Conservation (phyloP, 257 asterid genomes). For the Galeopsis tetrahit region DNA sequence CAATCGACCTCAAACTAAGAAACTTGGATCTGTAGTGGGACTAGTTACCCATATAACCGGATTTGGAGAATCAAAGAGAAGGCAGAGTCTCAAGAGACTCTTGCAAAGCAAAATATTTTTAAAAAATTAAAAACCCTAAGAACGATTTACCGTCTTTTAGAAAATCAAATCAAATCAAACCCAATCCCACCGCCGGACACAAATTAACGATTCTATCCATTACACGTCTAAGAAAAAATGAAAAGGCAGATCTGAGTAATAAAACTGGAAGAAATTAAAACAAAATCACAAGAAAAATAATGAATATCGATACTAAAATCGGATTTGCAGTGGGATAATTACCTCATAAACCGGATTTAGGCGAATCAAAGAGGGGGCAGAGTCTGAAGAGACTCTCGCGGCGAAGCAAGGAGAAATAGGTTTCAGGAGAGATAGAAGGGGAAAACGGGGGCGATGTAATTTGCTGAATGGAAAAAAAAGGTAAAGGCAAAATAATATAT, state of each 20-base stretch:
- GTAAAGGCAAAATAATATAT: slow-evolving; percentile 1
- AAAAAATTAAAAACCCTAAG: background rate
- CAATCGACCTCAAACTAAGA: background rate
- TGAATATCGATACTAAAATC: background rate
- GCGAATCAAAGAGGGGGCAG: slow-evolving; percentile 53
- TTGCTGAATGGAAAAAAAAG: background rate
- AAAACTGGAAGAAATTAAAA: background rate
- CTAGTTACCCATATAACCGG: background rate
- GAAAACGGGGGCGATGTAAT: slow-evolving; percentile 7
- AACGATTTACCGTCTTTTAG: slow-evolving; percentile 7
- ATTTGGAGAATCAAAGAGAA: background rate
- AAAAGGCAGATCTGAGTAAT: slow-evolving; percentile 44
- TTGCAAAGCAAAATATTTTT: background rate
- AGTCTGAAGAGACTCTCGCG: slow-evolving; percentile 55
- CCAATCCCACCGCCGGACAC: background rate
- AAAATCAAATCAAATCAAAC: slow-evolving; percentile 20
- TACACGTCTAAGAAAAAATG: slow-evolving; percentile 1
- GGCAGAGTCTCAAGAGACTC: background rate
- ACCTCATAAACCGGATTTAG: slow-evolving; percentile 88
- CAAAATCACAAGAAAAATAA: background rate
- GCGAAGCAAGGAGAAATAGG: slow-evolving; percentile 32
- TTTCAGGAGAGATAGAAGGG: slow-evolving; percentile 11
- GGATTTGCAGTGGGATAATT: slow-evolving; percentile 21
- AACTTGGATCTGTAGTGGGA: slow-evolving; percentile 1
- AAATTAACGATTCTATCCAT: background rate